Evolutionary conservation across 805 yeast genomes (phyloP).

Genomic region (Cephaloascus albidus): DNA sequence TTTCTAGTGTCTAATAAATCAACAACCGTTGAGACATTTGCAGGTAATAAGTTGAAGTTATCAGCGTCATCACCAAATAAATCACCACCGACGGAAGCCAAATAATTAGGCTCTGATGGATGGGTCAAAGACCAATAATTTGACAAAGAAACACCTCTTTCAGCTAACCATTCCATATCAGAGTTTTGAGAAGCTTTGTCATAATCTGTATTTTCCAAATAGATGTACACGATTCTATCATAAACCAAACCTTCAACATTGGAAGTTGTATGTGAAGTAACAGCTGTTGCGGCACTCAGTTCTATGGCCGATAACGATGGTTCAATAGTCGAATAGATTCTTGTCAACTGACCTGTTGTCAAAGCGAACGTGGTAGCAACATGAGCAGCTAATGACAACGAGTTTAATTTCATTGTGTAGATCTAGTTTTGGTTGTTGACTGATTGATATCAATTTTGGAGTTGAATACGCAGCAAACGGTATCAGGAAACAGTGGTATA

Average conservation of each 20-base stretch:
- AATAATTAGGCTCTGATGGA: constrained; percentile 47
- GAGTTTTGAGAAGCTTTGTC: constrained; percentile 38
- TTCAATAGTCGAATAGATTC: constrained; percentile 16
- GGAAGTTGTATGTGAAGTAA: constrained; percentile 17
- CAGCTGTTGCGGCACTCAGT: constrained; percentile 20
- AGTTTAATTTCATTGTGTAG: no score
- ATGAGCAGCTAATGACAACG: constrained; percentile 2
- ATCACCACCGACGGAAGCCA: constrained; percentile 42
- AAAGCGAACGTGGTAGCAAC: constrained; percentile 7
- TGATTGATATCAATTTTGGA: no score
- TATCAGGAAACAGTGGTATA: no score
- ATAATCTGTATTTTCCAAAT: constrained; percentile 44
- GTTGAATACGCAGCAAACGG: no score
- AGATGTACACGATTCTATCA: constrained; percentile 31
- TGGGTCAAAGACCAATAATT: constrained; percentile 45
- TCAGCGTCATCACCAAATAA: constrained; percentile 39
- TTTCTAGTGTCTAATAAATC: constrained; percentile 35
- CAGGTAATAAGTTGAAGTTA: constrained; percentile 32
- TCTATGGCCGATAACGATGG: constrained; percentile 23
- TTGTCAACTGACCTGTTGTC: constrained; percentile 6
- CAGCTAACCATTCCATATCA: constrained; percentile 30
- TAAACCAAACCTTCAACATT: constrained; percentile 27
- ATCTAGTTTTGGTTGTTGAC: no score
- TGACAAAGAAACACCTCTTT: constrained; percentile 33
- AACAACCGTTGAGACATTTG: constrained; percentile 35